Evolutionary conservation across 176 grass and related monocot species (phyloP).

Genomic region (Melocanna baccifera): DNA sequence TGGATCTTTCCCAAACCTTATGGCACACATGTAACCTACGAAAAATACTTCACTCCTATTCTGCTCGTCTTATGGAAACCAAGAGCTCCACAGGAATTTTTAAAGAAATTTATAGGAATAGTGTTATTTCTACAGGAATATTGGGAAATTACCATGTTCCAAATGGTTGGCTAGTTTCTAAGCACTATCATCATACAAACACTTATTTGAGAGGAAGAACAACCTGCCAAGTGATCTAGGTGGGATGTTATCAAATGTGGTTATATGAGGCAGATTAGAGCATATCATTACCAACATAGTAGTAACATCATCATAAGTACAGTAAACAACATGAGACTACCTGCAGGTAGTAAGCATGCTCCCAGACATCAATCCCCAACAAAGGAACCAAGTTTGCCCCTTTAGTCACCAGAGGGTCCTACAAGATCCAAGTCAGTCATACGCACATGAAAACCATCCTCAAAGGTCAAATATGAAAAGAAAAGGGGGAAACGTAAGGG

Average conservation of each 20-base stretch:
- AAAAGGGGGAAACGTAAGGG: not conserved
- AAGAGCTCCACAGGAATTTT: not conserved
- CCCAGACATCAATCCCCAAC: conserved; percentile 97
- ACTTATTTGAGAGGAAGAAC: not conserved
- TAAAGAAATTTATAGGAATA: not conserved
- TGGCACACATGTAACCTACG: not conserved
- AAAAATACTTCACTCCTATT: not conserved
- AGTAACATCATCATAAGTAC: not conserved
- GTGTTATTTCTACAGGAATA: not conserved
- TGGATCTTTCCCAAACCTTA: not conserved
- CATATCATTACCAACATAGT: not conserved
- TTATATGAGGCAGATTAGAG: not conserved
- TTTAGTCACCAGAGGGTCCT: conserved; percentile 93
- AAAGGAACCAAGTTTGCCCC: conserved; percentile 80
- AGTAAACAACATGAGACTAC: conserved; percentile 43
- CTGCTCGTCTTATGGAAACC: not conserved
- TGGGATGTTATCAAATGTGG: not conserved
- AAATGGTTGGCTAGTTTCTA: not conserved
- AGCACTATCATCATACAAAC: not conserved
- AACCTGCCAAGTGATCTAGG: not conserved
- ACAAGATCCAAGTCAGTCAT: conserved; percentile 22
- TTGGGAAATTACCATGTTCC: not conserved
- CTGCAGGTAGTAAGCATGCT: conserved; percentile 99
- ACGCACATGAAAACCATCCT: not conserved
- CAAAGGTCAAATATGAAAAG: not conserved